Percentiles rank a stretch among this genome's conserved stretches.
phyloP scores from a whole-genome alignment of 139 green algal genomes.

The Coelastrella sp. region DNA sequence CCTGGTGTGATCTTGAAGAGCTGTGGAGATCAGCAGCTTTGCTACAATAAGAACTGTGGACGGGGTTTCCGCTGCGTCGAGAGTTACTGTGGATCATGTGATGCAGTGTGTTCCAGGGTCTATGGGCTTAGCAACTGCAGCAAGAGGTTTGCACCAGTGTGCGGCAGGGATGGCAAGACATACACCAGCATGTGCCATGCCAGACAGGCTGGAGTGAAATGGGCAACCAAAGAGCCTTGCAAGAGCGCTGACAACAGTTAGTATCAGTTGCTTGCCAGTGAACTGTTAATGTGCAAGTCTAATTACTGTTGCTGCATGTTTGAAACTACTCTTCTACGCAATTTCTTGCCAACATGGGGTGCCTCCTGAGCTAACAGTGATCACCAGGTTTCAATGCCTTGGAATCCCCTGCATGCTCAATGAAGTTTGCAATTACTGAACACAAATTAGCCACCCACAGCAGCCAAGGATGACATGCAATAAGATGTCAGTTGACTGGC shows the following conservation, averaged over 20 bases:
- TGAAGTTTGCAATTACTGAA: too few relatives aligned
- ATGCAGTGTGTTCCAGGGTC: not conserved
- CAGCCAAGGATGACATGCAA: too few relatives aligned
- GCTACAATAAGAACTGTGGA: not conserved
- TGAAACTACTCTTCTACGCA: too few relatives aligned
- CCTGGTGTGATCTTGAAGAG: not conserved
- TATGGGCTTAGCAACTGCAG: not conserved
- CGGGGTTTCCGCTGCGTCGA: not conserved
- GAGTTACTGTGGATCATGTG: not conserved
- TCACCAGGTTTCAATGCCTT: too few relatives aligned
- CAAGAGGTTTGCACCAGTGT: not conserved
- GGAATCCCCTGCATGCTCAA: too few relatives aligned
- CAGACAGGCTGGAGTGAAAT: not conserved
- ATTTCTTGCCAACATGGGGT: too few relatives aligned
- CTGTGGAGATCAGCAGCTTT: not conserved
- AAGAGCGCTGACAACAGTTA: not conserved
- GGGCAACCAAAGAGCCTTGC: not conserved
- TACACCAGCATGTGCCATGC: not conserved
- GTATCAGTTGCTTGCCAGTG: not conserved
- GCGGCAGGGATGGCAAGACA: constrained; percentile 8
- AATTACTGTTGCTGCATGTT: too few relatives aligned
- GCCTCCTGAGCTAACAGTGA: too few relatives aligned
- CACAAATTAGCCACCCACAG: too few relatives aligned
- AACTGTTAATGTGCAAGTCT: too few relatives aligned
- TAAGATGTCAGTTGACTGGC: too few relatives aligned